These are phyloP conservation scores for Acacia acuminata DNA, from an alignment of 306 rosid species.

Conservation along the genomic window DNA sequence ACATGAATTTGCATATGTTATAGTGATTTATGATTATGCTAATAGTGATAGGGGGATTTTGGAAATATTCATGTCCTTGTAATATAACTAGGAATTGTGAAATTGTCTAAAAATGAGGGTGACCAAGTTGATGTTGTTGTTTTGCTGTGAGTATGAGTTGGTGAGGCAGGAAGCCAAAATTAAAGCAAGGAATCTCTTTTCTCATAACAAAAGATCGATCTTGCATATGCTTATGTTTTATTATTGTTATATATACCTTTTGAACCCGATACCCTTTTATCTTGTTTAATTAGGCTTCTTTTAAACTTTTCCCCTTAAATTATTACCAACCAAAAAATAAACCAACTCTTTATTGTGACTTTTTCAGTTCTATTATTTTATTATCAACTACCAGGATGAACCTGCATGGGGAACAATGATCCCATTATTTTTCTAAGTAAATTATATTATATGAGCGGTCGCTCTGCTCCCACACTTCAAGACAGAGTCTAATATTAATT, in stretches of 20 bases:
- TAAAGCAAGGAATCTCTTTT: constrained; percentile 59
- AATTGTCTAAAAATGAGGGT: background rate
- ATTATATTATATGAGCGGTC: background rate
- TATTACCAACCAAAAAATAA: background rate
- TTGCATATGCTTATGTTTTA: constrained; percentile 28
- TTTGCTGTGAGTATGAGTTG: constrained; percentile 32
- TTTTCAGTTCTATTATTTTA: background rate
- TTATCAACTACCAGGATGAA: background rate
- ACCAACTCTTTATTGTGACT: background rate
- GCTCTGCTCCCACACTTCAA: background rate
- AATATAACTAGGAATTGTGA: background rate
- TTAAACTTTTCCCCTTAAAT: background rate
- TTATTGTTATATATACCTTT: constrained; percentile 25
- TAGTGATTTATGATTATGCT: too few relatives aligned
- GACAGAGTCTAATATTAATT: background rate
- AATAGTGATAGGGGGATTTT: background rate
- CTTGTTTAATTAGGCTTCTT: background rate
- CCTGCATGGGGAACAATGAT: background rate
- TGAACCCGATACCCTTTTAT: constrained; percentile 60
- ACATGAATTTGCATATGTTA: too few relatives aligned
- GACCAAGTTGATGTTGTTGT: background rate
- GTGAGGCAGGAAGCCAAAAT: constrained; percentile 35
- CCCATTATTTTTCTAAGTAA: background rate
- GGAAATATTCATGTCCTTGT: background rate
- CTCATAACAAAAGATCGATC: constrained; percentile 52